Base-by-base conservation (phyloP, 805 yeast species). In the Deakozyma indianensis region DNA sequence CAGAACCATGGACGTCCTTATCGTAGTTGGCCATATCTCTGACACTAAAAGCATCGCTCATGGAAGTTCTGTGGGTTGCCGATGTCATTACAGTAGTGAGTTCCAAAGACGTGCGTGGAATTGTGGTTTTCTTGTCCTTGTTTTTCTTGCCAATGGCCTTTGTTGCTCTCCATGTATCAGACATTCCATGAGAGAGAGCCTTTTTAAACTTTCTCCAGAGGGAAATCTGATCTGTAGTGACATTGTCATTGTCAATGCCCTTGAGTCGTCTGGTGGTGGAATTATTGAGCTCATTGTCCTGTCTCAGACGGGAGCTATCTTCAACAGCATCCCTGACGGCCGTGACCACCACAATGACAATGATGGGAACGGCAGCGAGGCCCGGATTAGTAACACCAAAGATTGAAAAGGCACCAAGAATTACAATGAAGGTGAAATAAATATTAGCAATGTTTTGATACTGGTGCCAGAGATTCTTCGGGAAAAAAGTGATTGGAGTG, bases 391-490 rank as follows among this genome's bases (percentile, higher is more conserved):
- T 69, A 20, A 80, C 87, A 42, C 94, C 94, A 58, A 83, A 83
- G 41, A 83, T 75, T 50, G 76, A 68, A 60, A 80, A 78, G 24
- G 72, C 74, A 48, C 95, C 94, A 50, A 90, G 64, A 51, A 90
- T 79, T 56, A 80, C 80, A 64, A 85, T 68, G 28, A 78, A 66
- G 55, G 90, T 66, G 71, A 90, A 90, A 67, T 87, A 90, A 43
- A 85, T 67, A 63, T 90, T 90, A 41, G 98, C 98, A 50, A 88
- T 75, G 61, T 88, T 90, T 53, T 74, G 77, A 62, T 88, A 88
- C 66, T 92, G 97, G 51, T 74, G 71, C 41, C 65, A 62, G 42
- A 90, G 61, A 63, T 90, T 87, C 61, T 87, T 87, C 2, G 97
- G 97, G 24, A 92, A 52, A 57, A 90, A 90, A 5, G 86, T 69